Conservation (phyloP, 2,329 filamentous ascomycete genomes). For the Scedosporium minutisporum region DNA sequence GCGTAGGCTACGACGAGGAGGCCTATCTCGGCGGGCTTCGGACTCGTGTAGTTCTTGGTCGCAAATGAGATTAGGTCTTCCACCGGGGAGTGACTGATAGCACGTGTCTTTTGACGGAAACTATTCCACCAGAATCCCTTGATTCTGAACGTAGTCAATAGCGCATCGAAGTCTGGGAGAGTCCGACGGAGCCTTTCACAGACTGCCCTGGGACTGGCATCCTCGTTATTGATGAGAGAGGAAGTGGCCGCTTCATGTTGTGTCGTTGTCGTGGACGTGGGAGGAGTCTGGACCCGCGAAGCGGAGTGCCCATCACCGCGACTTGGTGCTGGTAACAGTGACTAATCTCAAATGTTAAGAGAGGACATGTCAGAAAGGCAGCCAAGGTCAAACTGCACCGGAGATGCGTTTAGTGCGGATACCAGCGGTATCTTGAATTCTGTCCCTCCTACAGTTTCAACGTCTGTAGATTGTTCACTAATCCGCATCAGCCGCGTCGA, state of each 20-base stretch:
- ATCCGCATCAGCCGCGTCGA: too few relatives aligned
- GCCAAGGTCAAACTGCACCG: not conserved
- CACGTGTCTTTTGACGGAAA: slow-evolving; percentile 29
- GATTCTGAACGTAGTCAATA: slow-evolving; percentile 11
- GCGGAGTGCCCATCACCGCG: not conserved
- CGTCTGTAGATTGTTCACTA: too few relatives aligned
- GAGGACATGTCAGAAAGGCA: not conserved
- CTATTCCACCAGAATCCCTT: slow-evolving; percentile 30
- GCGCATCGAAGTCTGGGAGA: slow-evolving; percentile 13
- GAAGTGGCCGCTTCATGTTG: not conserved
- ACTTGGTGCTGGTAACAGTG: not conserved
- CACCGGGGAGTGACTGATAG: slow-evolving; percentile 19
- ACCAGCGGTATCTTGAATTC: not conserved
- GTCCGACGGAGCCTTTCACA: slow-evolving; percentile 11
- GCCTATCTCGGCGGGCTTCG: slow-evolving; percentile 26
- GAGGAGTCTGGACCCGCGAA: not conserved
- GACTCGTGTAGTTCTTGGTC: slow-evolving; percentile 22
- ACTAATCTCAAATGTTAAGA: not conserved
- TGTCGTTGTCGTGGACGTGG: too few relatives aligned
- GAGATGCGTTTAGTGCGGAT: not conserved
- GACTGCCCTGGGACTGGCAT: not conserved
- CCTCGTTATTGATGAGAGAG: not conserved
- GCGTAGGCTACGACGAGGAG: slow-evolving; percentile 26
- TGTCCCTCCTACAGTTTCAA: too few relatives aligned
- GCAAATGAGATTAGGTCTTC: slow-evolving; percentile 18